Evolutionary conservation across 2,329 filamentous ascomycete species (phyloP).

Genomic region (Fusarium sp.): DNA sequence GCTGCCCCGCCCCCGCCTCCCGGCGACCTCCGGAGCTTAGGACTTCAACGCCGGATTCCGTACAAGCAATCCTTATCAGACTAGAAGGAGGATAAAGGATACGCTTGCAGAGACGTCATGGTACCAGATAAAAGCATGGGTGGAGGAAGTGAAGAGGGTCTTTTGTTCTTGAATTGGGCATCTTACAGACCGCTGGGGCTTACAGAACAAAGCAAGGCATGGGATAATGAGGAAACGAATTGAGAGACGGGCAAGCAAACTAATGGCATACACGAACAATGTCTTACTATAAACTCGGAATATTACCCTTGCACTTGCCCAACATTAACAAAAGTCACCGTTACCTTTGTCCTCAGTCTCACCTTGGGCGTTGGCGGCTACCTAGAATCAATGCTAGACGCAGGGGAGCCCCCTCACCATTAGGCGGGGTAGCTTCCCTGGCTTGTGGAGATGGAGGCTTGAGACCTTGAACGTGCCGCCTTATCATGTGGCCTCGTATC

Average conservation of each 20-base stretch:
- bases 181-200: not conserved
- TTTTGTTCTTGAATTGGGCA: not conserved
- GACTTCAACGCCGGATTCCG: constrained; percentile 32
- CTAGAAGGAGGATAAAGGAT: not conserved
- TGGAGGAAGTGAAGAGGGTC: not conserved
- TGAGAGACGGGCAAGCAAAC: constrained; percentile 4
- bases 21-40: constrained; percentile 47
- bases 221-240: constrained; percentile 3
- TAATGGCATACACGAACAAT: not conserved
- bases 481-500: constrained; percentile 48
- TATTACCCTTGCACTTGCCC: constrained; percentile 3
- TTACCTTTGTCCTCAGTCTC: constrained; percentile 7
- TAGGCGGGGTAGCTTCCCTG: constrained; percentile 49
- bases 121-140: constrained; percentile 6
- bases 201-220: constrained; percentile 1
- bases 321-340: constrained; percentile 2
- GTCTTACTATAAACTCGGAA: not conserved
- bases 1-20: constrained; percentile 42
- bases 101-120: not conserved
- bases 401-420: constrained; percentile 42
- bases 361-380: constrained; percentile 21
- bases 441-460: constrained; percentile 44
- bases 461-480: constrained; percentile 35
- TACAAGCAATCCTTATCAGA: constrained; percentile 28
- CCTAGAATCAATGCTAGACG: constrained; percentile 10